phyloP scores from a whole-genome alignment of 257 asterid genomes.

The Solanum lycopersicoides region DNA sequence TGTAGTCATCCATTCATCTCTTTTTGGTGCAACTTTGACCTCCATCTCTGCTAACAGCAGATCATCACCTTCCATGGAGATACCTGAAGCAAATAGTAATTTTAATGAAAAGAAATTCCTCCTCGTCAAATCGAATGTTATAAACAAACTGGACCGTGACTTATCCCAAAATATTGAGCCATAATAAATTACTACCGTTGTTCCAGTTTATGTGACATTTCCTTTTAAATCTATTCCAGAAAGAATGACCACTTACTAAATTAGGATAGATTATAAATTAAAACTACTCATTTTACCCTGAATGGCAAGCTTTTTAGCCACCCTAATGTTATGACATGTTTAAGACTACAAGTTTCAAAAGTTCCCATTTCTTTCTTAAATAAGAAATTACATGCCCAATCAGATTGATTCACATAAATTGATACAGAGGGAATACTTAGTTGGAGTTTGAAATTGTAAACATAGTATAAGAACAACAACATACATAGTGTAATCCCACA shows the following conservation, averaged over 20 bases:
- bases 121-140: not conserved
- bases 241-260: not conserved
- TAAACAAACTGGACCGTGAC: not conserved
- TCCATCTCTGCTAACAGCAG: conserved; percentile 75
- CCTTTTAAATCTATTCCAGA: not conserved
- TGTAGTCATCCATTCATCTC: conserved; percentile 98
- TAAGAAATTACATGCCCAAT: not conserved
- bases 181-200: not conserved
- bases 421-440: not conserved
- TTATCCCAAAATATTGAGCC: not conserved
- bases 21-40: conserved; percentile 47
- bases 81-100: conserved; percentile 42
- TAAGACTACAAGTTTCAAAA: not conserved
- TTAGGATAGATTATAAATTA: not conserved
- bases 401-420: not conserved
- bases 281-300: not conserved
- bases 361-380: not conserved
- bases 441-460: not conserved
- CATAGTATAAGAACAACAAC: not conserved
- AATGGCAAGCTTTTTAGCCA: not conserved
- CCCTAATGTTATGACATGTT: not conserved
- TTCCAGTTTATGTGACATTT: not conserved
- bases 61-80: conserved; percentile 99
- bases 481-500: not conserved
- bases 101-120: not conserved